Conservation (phyloP, 1,284 basidiomycete genomes). For the Trichosporon sp. region DNA sequence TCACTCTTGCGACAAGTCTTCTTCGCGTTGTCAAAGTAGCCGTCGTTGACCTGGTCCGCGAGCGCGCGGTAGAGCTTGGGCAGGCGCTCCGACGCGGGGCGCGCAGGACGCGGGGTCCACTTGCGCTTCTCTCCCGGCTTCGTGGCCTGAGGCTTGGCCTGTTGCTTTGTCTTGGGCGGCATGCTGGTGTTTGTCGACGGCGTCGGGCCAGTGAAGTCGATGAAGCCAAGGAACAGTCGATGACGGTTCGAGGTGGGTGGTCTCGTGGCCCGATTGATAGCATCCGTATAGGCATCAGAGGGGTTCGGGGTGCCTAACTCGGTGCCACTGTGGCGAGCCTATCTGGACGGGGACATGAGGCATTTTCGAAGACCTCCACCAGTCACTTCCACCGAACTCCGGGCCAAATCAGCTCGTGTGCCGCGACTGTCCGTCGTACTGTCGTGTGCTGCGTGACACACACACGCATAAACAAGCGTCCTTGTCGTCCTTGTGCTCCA, state of each 20-base stretch:
- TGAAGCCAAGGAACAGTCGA: background rate
- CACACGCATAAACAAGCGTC: background rate
- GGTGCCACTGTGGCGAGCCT: background rate
- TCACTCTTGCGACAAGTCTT: slow-evolving; percentile 86
- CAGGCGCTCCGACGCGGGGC: slow-evolving; percentile 64
- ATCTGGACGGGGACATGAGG: background rate
- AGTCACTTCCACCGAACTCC: too few species aligned
- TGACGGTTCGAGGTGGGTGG: background rate
- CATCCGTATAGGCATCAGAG: background rate
- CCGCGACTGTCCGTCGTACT: background rate
- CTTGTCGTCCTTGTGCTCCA: background rate
- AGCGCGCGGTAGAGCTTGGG: slow-evolving; percentile 75
- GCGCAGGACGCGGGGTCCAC: slow-evolving; percentile 60
- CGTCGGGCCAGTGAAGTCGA: background rate
- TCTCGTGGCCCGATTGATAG: slow-evolving; percentile 9
- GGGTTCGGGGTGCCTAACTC: background rate
- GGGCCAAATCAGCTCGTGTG: background rate
- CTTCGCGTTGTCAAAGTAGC: slow-evolving; percentile 74
- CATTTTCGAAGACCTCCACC: background rate
- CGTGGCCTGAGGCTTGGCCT: background rate
- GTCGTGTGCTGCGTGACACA: background rate
- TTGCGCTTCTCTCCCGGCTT: slow-evolving; percentile 14
- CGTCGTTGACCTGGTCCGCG: slow-evolving; percentile 79
- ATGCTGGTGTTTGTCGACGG: background rate
- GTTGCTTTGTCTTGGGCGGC: slow-evolving; percentile 3